These are phyloP conservation scores for Mycena pura DNA, from an alignment of 768 basidiomycete species.

Conservation along the genomic window DNA sequence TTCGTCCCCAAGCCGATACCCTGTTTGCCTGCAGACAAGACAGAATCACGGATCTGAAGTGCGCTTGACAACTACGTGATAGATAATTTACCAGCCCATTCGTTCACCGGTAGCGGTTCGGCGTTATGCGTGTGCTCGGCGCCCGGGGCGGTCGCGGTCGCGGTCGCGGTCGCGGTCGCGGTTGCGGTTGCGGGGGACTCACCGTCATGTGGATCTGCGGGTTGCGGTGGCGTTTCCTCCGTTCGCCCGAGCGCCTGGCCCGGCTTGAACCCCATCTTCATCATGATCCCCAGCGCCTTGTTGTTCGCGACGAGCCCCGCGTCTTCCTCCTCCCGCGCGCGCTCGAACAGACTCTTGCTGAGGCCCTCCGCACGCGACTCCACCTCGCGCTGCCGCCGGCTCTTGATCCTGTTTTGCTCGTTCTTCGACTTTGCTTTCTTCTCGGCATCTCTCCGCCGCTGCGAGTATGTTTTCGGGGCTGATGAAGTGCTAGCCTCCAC, in stretches of 20 bases:
- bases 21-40: slow-evolving; percentile 64
- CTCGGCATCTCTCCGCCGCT: slow-evolving; percentile 71
- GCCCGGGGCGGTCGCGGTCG: too few relatives aligned
- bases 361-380: slow-evolving; percentile 82
- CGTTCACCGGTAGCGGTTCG: slow-evolving; percentile 76
- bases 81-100: slow-evolving; percentile 83
- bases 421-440: slow-evolving; percentile 66
- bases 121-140: slow-evolving; percentile 53
- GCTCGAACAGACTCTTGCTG: slow-evolving; percentile 80
- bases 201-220: slow-evolving; percentile 7
- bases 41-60: too few relatives aligned
- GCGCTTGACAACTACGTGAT: too few relatives aligned
- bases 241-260: slow-evolving; percentile 75
- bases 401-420: slow-evolving; percentile 70
- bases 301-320: slow-evolving; percentile 59
- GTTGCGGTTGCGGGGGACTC: too few relatives aligned
- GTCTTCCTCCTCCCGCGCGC: slow-evolving; percentile 69
- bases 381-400: slow-evolving; percentile 70
- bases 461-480: slow-evolving; percentile 68
- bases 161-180: too few relatives aligned
- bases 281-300: slow-evolving; percentile 89
- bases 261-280: slow-evolving; percentile 92
- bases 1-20: slow-evolving; percentile 75
- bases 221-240: slow-evolving; percentile 27
- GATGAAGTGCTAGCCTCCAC: slow-evolving; percentile 44